A percentile compares a stretch with the other conserved stretches of the same genome.
phyloP scores from a whole-genome alignment of 768 basidiomycete genomes.

The Trichaptum fuscoviolaceum region DNA sequence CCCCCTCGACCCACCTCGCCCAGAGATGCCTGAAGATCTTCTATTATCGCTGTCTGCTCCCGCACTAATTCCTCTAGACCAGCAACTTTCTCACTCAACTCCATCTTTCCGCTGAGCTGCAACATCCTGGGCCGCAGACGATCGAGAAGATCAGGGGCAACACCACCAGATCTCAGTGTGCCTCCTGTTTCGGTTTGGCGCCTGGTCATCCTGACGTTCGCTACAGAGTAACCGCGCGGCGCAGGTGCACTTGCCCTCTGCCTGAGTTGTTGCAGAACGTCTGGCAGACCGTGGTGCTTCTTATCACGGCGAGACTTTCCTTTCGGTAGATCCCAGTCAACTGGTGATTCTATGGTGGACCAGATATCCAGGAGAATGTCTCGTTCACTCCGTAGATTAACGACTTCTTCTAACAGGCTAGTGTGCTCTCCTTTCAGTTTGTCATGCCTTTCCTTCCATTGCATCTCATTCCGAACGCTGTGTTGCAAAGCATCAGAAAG shows the following conservation, averaged over 20 bases:
- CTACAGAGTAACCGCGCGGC: not conserved
- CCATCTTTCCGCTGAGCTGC: not conserved
- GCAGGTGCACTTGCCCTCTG: not conserved
- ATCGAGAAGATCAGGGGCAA: not conserved
- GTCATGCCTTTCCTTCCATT: not conserved
- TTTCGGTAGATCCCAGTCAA: not conserved
- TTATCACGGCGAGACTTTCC: not conserved
- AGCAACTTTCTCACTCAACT: not conserved
- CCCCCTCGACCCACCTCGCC: not conserved
- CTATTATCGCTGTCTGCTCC: not conserved
- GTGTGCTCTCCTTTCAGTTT: not conserved
- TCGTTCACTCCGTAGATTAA: not conserved
- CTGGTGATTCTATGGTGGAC: not conserved
- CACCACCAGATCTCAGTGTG: not conserved
- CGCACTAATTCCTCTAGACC: not conserved
- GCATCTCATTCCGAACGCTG: not conserved
- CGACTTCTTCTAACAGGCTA: not conserved
- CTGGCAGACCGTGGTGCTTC: not conserved
- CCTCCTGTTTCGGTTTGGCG: not conserved
- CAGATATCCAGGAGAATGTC: not conserved
- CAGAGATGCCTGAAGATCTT: not conserved
- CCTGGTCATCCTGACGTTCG: not conserved
- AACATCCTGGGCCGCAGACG: not conserved
- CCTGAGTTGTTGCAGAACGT: not conserved
- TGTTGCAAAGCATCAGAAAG: not conserved